Evolutionary conservation across 352 stramenopile genomes (phyloP), one percentile per base, ranked within the genome.

Genomic region (Phytopythium aichiense): DNA sequence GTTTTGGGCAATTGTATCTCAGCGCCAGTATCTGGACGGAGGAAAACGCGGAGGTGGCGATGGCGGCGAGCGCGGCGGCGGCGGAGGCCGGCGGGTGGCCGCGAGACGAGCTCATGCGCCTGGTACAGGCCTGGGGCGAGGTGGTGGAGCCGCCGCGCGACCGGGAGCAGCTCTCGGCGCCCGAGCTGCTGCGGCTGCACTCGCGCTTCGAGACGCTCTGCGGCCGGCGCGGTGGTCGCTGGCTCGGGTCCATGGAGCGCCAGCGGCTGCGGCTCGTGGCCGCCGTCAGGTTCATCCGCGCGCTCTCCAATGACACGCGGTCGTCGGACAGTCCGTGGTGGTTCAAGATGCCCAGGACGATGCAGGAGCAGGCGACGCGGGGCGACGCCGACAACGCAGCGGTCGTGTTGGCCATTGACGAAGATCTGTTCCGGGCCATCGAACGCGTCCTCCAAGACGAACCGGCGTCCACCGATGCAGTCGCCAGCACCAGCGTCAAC

Each of bases 71-170:
- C 31, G 3, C 31, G 31, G 33, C 18, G 20, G 9, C 51, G 28
- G 33, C 25, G 30, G 74, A 73, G 63, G 52, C 63, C 33, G 60
- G 65, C 60, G 69, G 54, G 67, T 78, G 71, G 71, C 68, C 64
- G 67, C 65, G 48, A 30, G 68, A 73, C 61, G 68, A 78, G 58
- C 33, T 78, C 3, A 45, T 61, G 25, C 62, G 61, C 28, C 62
- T 78, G 9, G 25, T 78, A n/a, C 62, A 73, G 40, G 71, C 68
- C 42, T 78, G 71, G 71, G 65, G 68, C 20, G 59, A 75, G 50
- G 55, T 66, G 22, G 3, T 76, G 0, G 45, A 42, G 0, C 6
- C 60, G 7, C 71, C 71, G 18, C 71, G 71, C 20, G 71, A 73
- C 57, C 68, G 71, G 6, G 71, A 78, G 20, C 58, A 73, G 15